Percentiles rank a stretch among this genome's conserved stretches.
Evolutionary conservation across 2,329 filamentous ascomycete species (phyloP).

Genomic region (Epichloe gansuensis): DNA sequence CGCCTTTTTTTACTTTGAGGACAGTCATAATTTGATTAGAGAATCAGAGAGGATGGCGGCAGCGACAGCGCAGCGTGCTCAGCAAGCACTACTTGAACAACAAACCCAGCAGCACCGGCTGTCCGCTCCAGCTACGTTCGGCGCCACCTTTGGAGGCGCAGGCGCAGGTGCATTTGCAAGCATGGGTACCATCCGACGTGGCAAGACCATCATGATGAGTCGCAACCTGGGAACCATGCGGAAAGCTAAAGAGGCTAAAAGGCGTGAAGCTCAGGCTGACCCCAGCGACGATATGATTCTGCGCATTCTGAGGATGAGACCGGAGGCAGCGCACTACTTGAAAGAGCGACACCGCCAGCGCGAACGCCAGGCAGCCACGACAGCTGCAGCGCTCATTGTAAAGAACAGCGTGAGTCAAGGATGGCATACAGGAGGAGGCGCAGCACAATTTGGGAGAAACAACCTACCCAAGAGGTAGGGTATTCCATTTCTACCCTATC

Average conservation of each 20-base stretch:
- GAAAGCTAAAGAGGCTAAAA: conserved; percentile 88
- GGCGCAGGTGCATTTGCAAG: conserved; percentile 41
- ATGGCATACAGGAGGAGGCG: conserved; percentile 32
- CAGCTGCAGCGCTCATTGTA: conserved; percentile 88
- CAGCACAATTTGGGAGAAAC: conserved; percentile 29
- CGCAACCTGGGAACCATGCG: conserved; percentile 93
- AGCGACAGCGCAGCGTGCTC: conserved; percentile 62
- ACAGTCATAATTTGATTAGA: conserved; percentile 78
- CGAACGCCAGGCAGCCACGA: conserved; percentile 78
- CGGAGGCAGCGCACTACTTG: conserved; percentile 76
- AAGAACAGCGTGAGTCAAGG: conserved; percentile 66
- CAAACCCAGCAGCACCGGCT: conserved; percentile 46
- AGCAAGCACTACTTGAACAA: conserved; percentile 49
- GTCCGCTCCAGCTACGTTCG: conserved; percentile 47
- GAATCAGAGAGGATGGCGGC: conserved; percentile 95
- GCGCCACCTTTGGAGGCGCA: conserved; percentile 21
- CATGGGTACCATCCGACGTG: conserved; percentile 51
- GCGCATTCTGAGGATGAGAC: conserved; percentile 85
- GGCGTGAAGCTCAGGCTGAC: conserved; percentile 89
- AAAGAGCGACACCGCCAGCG: conserved; percentile 87
- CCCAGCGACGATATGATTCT: conserved; percentile 98
- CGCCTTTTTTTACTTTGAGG: conserved; percentile 97
- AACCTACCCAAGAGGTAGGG: conserved; percentile 33
- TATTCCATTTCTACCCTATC: too few relatives aligned
- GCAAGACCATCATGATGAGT: conserved; percentile 81